Percentiles rank a stretch among this genome's conserved stretches.
Evolutionary conservation across 306 rosid genomes (phyloP).

Genomic region (Quercus gilva): DNA sequence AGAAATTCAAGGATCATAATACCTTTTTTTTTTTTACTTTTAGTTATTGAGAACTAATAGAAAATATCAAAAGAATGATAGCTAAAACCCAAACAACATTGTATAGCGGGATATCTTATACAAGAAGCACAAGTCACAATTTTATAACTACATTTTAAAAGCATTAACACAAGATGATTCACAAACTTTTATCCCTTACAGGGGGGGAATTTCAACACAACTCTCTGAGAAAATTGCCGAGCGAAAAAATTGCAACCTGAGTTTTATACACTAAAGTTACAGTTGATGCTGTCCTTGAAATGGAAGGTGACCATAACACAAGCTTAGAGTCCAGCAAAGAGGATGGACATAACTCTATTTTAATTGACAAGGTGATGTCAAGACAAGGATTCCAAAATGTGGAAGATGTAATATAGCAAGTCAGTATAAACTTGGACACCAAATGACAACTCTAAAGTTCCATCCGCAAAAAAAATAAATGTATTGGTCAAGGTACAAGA

Average conservation of each 20-base stretch:
- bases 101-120: background rate
- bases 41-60: background rate
- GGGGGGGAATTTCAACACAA: background rate
- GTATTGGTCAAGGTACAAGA: too few species aligned
- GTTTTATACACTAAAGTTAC: background rate
- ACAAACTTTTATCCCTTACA: background rate
- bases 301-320: background rate
- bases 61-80: background rate
- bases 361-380: background rate
- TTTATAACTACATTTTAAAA: background rate
- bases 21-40: background rate
- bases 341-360: background rate
- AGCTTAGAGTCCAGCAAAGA: background rate
- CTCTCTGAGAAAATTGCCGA: background rate
- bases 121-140: background rate
- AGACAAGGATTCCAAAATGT: background rate
- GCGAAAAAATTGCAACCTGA: background rate
- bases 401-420: background rate
- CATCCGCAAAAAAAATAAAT: background rate
- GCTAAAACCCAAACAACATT: background rate
- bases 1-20: background rate
- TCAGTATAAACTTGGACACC: background rate
- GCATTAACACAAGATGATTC: background rate
- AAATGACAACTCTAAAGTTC: background rate
- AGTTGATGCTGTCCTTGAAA: background rate